These are phyloP conservation scores for Liquidambar formosana DNA, from an alignment of 164 flowering plant species.

Conservation along the genomic window DNA sequence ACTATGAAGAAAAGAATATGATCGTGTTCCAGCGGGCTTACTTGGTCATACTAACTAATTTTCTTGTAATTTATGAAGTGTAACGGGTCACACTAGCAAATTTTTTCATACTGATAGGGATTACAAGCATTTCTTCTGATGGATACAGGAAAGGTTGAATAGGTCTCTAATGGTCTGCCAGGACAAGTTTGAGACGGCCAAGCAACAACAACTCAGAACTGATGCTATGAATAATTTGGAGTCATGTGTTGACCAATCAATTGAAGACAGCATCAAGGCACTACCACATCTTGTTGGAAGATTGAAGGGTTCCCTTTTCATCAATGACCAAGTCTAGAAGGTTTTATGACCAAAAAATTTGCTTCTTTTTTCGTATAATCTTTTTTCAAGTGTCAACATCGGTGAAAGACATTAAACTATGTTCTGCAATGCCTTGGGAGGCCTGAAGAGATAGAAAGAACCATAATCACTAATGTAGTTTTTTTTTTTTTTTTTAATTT, in stretches of 20 bases:
- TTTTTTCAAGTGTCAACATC: background rate
- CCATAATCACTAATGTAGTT: no score
- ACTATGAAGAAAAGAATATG: no score
- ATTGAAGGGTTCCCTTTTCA: constrained; percentile 47
- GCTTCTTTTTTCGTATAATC: background rate
- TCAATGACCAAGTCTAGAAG: constrained; percentile 6
- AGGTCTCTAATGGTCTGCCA: constrained; percentile 92
- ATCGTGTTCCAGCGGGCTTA: no score
- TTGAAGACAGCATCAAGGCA: constrained; percentile 59
- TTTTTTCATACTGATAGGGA: background rate
- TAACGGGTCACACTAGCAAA: background rate
- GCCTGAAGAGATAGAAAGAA: background rate
- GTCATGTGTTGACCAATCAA: constrained; percentile 71
- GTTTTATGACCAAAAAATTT: background rate
- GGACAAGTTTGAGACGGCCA: constrained; percentile 82
- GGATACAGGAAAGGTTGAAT: constrained; percentile 68
- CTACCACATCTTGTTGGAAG: constrained; percentile 66
- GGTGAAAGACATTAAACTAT: background rate
- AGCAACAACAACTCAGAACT: constrained; percentile 46
- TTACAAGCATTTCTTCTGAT: background rate
- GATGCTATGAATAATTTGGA: constrained; percentile 58
- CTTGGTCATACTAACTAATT: no score
- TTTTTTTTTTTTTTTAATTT: no score
- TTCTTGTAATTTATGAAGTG: no score
- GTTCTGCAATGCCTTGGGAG: background rate